These are phyloP conservation scores for Cercospora sp. DNA, from an alignment of 2,329 filamentous ascomycete species.

Conservation along the genomic window DNA sequence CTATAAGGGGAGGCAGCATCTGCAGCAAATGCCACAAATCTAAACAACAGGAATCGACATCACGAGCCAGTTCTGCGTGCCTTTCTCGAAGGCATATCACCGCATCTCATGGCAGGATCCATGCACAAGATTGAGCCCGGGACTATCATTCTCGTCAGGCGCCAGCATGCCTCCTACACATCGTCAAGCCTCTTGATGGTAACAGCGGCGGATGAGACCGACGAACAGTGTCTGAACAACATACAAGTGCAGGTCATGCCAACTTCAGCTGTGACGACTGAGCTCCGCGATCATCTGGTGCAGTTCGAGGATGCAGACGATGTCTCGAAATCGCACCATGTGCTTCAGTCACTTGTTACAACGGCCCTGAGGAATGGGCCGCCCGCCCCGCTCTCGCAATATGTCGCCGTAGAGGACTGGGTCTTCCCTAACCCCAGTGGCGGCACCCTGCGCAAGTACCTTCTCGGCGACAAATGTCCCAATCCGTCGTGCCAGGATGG, in stretches of 20 bases:
- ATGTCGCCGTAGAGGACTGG: background rate
- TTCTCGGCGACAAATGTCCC: constrained; percentile 1
- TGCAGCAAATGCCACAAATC: background rate
- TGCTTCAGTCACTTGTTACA: background rate
- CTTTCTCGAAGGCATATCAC: background rate
- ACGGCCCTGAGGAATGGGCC: background rate
- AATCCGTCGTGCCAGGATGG: background rate
- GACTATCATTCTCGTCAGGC: background rate
- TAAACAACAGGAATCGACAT: background rate
- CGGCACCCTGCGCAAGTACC: background rate
- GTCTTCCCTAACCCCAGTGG: constrained; percentile 2
- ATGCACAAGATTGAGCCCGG: background rate
- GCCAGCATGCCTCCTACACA: background rate
- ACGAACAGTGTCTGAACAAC: background rate
- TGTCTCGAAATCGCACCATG: background rate
- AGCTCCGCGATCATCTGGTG: background rate
- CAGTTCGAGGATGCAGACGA: constrained; percentile 8
- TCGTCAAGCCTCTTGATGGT: constrained; percentile 2
- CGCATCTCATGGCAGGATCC: background rate
- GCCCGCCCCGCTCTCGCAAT: background rate
- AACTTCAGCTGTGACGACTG: background rate
- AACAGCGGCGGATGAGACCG: background rate
- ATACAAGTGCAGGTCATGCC: background rate
- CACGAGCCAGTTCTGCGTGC: background rate
- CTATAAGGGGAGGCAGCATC: background rate